Evolutionary conservation across 2,329 filamentous ascomycete species (phyloP).

Genomic region (Penicillium expansum): DNA sequence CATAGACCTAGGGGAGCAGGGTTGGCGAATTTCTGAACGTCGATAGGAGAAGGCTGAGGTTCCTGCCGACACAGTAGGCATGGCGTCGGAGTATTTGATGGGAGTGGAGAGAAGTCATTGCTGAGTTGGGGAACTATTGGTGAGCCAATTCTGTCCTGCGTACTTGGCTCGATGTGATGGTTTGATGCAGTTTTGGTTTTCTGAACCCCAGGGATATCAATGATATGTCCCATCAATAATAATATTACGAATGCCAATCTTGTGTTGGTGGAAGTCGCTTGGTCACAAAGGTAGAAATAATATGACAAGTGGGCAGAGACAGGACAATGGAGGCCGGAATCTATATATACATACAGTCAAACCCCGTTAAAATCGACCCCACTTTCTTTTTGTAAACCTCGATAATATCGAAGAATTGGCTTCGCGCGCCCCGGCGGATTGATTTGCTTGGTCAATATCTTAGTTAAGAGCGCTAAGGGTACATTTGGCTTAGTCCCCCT

Average conservation of each 20-base stretch:
- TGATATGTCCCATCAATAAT: not conserved
- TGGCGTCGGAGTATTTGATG: not conserved
- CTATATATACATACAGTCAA: not conserved
- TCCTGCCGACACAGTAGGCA: not conserved
- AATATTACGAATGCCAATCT: no score
- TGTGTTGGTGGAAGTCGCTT: not conserved
- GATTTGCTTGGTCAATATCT: no score
- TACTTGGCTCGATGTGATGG: not conserved
- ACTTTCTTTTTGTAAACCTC: no score
- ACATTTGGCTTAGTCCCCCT: no score
- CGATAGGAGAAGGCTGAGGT: not conserved
- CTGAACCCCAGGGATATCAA: not conserved
- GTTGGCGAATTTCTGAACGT: conserved; percentile 17
- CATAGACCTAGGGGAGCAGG: conserved; percentile 21
- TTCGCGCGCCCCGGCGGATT: no score
- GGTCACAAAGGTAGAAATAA: not conserved
- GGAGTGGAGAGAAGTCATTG: conserved; percentile 5
- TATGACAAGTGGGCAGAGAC: not conserved
- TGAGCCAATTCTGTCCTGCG: not conserved
- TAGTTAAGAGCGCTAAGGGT: no score
- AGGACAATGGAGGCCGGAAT: not conserved
- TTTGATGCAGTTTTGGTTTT: not conserved
- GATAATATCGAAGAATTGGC: no score
- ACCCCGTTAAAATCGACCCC: no score
- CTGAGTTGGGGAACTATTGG: conserved; percentile 4